phyloP scores from a whole-genome alignment of 176 grass and related monocot genomes.

The Avena insularis region DNA sequence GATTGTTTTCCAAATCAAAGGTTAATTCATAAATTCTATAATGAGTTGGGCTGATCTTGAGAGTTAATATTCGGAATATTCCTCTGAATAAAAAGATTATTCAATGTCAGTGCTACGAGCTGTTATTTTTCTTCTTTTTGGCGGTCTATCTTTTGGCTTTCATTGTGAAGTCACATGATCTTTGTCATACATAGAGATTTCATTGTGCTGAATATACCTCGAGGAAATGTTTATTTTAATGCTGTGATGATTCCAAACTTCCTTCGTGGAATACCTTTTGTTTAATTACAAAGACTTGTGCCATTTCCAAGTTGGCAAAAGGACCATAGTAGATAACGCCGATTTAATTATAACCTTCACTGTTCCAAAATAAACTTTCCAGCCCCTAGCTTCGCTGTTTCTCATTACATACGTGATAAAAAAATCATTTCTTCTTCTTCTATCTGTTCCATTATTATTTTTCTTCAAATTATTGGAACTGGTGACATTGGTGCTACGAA shows the following conservation, averaged over 20 bases:
- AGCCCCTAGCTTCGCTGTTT: too few species aligned
- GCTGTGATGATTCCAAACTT: background rate
- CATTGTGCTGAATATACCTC: background rate
- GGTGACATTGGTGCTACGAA: too few species aligned
- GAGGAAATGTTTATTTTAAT: background rate
- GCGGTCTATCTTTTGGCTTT: background rate
- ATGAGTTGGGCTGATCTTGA: background rate
- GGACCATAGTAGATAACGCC: too few species aligned
- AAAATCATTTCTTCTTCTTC: too few species aligned
- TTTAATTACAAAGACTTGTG: background rate
- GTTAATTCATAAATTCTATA: background rate
- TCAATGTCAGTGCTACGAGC: background rate
- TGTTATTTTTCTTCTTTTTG: background rate
- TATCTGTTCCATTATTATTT: too few species aligned
- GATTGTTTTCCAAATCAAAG: background rate
- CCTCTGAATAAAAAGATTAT: background rate
- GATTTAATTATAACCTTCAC: too few species aligned
- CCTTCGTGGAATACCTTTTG: slow-evolving; percentile 15
- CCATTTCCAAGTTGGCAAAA: too few species aligned
- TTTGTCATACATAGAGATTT: background rate
- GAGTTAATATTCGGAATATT: background rate
- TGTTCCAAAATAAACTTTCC: too few species aligned
- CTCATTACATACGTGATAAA: too few species aligned
- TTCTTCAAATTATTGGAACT: too few species aligned
- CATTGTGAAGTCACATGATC: background rate